A percentile compares a stretch with the other conserved stretches of the same genome.
phyloP scores from a whole-genome alignment of 768 basidiomycete species.

The Auriculariales sp. region DNA sequence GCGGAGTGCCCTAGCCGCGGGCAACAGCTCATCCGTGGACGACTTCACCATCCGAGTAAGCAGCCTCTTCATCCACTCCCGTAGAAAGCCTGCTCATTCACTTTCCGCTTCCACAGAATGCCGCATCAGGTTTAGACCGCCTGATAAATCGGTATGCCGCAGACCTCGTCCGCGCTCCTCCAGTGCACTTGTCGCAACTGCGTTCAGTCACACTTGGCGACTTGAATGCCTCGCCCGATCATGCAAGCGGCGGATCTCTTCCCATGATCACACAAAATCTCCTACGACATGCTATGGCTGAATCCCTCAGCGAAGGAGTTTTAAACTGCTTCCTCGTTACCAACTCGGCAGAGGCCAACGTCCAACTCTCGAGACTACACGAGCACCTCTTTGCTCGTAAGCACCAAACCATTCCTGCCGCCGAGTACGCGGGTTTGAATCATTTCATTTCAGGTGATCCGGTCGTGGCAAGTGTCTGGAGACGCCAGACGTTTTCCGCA shows the following conservation, averaged over 20 bases:
- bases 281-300: conserved; percentile 67
- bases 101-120: conserved; percentile 44
- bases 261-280: conserved; percentile 68
- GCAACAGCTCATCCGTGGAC: conserved; percentile 53
- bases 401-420: too few relatives aligned
- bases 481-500: conserved; percentile 78
- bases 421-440: too few relatives aligned
- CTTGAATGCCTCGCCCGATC: conserved; percentile 27
- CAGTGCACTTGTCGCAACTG: conserved; percentile 34
- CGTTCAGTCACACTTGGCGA: conserved; percentile 47
- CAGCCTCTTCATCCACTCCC: too few relatives aligned
- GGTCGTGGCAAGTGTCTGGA: conserved; percentile 81
- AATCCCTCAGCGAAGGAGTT: conserved; percentile 56
- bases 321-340: conserved; percentile 80
- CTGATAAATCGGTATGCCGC: conserved; percentile 81
- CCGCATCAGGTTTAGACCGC: conserved; percentile 69
- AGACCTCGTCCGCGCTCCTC: conserved; percentile 48
- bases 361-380: conserved; percentile 74
- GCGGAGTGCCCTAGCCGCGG: conserved; percentile 15
- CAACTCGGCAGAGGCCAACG: conserved; percentile 70
- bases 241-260: conserved; percentile 16
- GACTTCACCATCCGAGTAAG: conserved; percentile 84
- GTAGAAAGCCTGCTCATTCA: too few relatives aligned
- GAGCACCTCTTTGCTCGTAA: conserved; percentile 75
- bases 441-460: too few relatives aligned